These are phyloP conservation scores for Fusarium sp. DNA, from an alignment of 2,329 filamentous ascomycete genomes.

Conservation along the genomic window DNA sequence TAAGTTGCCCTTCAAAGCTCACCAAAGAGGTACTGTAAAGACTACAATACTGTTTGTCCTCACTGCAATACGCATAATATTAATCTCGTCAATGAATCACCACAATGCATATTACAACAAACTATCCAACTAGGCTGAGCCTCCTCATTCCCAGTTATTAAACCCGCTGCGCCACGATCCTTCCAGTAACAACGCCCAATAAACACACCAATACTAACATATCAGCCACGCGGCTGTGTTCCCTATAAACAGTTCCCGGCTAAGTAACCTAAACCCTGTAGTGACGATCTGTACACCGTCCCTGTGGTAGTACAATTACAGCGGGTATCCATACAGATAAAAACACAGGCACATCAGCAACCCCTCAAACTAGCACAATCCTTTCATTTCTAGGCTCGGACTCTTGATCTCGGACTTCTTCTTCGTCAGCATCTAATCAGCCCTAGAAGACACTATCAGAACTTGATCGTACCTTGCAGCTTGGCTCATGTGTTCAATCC, in stretches of 20 bases:
- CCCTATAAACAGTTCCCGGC: not conserved
- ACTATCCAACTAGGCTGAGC: not conserved
- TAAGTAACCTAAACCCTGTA: not conserved
- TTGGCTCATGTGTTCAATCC: slow-evolving; percentile 15
- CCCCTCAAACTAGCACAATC: slow-evolving; percentile 4
- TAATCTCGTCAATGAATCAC: not conserved
- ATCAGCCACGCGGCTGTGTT: not conserved
- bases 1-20: not conserved
- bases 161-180: not conserved
- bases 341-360: slow-evolving; percentile 6
- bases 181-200: not conserved
- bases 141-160: not conserved
- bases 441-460: not conserved
- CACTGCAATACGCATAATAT: not conserved
- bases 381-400: slow-evolving; percentile 35
- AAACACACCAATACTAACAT: slow-evolving; percentile 1
- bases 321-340: slow-evolving; percentile 28
- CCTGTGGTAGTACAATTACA: slow-evolving; percentile 5
- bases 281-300: not conserved
- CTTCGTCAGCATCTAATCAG: not conserved
- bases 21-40: not conserved
- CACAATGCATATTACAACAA: not conserved
- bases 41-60: too few species aligned
- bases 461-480: not conserved
- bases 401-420: slow-evolving; percentile 24